Evolutionary conservation across 495 filamentous ascomycete genomes (phyloP).

Genomic region (Trypethelium eluteriae): DNA sequence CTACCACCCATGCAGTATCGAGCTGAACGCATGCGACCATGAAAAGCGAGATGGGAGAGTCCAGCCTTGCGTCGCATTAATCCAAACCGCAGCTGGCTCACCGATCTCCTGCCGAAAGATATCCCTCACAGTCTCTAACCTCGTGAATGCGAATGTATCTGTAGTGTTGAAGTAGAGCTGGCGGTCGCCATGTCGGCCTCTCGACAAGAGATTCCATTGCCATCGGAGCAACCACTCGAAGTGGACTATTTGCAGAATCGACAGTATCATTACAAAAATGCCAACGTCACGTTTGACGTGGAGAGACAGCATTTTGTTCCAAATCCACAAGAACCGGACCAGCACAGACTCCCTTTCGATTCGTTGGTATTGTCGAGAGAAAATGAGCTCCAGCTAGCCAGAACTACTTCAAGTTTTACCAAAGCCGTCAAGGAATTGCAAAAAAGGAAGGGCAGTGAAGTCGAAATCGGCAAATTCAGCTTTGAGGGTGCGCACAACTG

Average conservation of each 20-base stretch:
- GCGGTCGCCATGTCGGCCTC: background rate
- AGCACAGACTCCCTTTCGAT: too few relatives aligned
- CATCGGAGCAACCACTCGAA: slow-evolving; percentile 9
- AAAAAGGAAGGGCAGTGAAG: slow-evolving; percentile 11
- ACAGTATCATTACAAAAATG: background rate
- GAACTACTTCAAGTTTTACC: background rate
- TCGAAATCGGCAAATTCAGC: slow-evolving; percentile 12
- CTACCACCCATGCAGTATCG: too few relatives aligned
- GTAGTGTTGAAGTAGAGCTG: background rate
- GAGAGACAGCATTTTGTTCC: background rate
- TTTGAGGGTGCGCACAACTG: slow-evolving; percentile 10
- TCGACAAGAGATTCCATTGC: background rate
- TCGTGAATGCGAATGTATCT: background rate
- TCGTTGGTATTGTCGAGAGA: too few relatives aligned
- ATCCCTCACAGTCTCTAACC: background rate
- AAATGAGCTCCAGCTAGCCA: too few relatives aligned
- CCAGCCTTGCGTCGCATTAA: too few relatives aligned
- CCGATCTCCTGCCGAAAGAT: background rate
- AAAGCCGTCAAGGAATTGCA: background rate
- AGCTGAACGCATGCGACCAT: too few relatives aligned
- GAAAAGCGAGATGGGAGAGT: too few relatives aligned
- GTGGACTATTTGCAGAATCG: slow-evolving; percentile 15
- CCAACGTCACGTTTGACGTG: background rate
- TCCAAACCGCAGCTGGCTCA: too few relatives aligned
- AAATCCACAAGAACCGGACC: background rate